Evolutionary conservation across 805 yeast genomes (phyloP), one percentile per base, ranked within the genome.

Genomic region (Sungouiella thailandica): DNA sequence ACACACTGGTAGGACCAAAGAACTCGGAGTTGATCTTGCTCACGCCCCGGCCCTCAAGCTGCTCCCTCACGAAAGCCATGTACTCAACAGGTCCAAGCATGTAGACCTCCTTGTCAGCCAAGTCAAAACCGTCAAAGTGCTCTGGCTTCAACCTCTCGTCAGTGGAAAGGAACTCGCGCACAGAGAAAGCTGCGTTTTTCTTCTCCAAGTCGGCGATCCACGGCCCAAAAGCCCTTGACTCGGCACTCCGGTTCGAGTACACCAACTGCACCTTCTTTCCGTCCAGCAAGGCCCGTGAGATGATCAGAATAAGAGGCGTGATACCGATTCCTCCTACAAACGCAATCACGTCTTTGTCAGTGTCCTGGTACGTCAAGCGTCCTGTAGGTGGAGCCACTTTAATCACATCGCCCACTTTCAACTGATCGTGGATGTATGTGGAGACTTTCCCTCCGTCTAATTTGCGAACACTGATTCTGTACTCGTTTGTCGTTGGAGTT

Each of bases 261-360:
- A 53, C 44, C 29, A 69, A 46, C 7, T 40, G 46, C n/a, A 65
- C 66, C 4, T 43, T 35, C 34, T 56, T 55, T 6, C 57, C 62
- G 18, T 53, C 55, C 8, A 38, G 38, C 30, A 59, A 49, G 6
- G 63, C 70, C 6, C 47, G 31, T 47, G 74, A 74, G 13, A 68
- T 50, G 50, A 78, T 70, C 5, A 84, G 63, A 22, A 80, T 46
- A 20, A 76, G 36, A 22, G 88, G 87, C 5, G 87, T 81, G 32
- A 76, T 73, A 41, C 86, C 87, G 36, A 78, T 76, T 34, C 87
- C 88, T 29, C 79, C 83, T 14, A 76, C 65, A 35, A 78, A 57
- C 18, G 78, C 52, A 2, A 70, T 43, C 15, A 57, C 62, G 24
- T 47, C 51, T 11, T 44, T 47, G 17, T 66, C 63, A 11, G 55